A percentile compares a stretch with the other conserved stretches of the same genome.
These are phyloP conservation scores for Xerocomellus dryophilus DNA, from an alignment of 768 basidiomycete genomes.

Conservation along the genomic window DNA sequence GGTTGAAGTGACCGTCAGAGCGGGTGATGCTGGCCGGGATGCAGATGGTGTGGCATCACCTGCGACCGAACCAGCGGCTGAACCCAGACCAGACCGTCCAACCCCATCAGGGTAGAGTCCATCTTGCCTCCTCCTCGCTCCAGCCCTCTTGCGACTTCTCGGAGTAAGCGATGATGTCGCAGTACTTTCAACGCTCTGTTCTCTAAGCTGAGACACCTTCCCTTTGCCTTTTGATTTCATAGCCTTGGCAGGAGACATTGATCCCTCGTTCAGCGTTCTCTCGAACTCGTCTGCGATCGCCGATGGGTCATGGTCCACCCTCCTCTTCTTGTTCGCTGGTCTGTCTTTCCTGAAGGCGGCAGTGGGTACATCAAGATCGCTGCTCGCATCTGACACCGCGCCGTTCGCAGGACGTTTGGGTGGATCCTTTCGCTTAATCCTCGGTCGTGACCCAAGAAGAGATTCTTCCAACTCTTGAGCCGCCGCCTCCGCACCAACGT, in stretches of 20 bases:
- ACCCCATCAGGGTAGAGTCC: conserved; percentile 49
- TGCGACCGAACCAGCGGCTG: conserved; percentile 47
- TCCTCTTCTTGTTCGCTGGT: conserved; percentile 60
- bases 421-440: conserved; percentile 42
- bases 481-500: conserved; percentile 48
- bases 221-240: conserved; percentile 50
- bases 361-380: conserved; percentile 48
- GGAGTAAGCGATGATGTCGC: conserved; percentile 39
- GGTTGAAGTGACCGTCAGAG: conserved; percentile 48
- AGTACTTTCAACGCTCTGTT: conserved; percentile 57
- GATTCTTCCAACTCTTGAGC: conserved; percentile 57
- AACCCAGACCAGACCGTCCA: conserved; percentile 47
- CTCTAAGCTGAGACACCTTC: conserved; percentile 46
- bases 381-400: conserved; percentile 55
- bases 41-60: conserved; percentile 70
- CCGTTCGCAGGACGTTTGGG: conserved; percentile 50
- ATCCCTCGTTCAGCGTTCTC: conserved; percentile 37
- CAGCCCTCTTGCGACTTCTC: conserved; percentile 55
- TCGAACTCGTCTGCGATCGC: conserved; percentile 50
- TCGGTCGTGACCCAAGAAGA: conserved; percentile 40
- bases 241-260: conserved; percentile 35
- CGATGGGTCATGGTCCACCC: conserved; percentile 45
- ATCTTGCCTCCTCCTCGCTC: conserved; percentile 56
- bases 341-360: conserved; percentile 37
- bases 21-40: conserved; percentile 71